These are phyloP conservation scores for Ophiostoma montium DNA, from an alignment of 2,329 filamentous ascomycete genomes.

Conservation along the genomic window DNA sequence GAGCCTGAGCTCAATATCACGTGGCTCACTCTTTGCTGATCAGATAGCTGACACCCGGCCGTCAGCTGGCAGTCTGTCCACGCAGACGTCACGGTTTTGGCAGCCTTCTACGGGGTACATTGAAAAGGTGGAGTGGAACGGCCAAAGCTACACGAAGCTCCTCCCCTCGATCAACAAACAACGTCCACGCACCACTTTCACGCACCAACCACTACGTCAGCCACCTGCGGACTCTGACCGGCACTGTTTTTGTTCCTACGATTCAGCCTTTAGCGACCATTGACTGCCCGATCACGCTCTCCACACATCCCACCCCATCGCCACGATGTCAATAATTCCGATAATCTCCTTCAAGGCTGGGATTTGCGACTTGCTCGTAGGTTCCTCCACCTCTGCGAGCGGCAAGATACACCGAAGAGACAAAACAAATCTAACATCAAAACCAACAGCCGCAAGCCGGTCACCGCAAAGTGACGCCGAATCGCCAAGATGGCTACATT, in stretches of 20 bases:
- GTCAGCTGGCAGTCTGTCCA: slow-evolving; percentile 4
- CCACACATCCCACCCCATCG: background rate
- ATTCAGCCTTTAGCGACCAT: background rate
- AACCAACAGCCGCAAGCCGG: slow-evolving; percentile 27
- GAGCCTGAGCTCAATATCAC: background rate
- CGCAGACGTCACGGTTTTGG: slow-evolving; percentile 12
- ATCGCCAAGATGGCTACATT: slow-evolving; percentile 60
- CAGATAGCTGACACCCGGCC: background rate
- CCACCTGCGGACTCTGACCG: background rate
- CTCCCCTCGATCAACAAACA: slow-evolving; percentile 1
- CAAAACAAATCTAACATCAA: background rate
- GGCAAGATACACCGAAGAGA: background rate
- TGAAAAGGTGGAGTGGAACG: background rate
- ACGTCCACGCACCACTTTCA: slow-evolving; percentile 1
- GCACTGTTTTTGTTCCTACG: background rate
- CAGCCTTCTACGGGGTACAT: slow-evolving; percentile 9
- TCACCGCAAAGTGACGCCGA: slow-evolving; percentile 56
- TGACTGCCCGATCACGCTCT: background rate
- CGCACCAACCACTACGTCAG: background rate
- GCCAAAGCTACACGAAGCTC: slow-evolving; percentile 7
- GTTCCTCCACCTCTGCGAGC: slow-evolving; percentile 20
- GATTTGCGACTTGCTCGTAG: slow-evolving; percentile 70
- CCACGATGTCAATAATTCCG: slow-evolving; percentile 63
- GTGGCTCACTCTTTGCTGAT: background rate
- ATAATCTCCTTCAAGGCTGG: slow-evolving; percentile 96